Base-by-base conservation (phyloP, 1,284 basidiomycete species). In the Leccinum olivaceoglutinosum region DNA sequence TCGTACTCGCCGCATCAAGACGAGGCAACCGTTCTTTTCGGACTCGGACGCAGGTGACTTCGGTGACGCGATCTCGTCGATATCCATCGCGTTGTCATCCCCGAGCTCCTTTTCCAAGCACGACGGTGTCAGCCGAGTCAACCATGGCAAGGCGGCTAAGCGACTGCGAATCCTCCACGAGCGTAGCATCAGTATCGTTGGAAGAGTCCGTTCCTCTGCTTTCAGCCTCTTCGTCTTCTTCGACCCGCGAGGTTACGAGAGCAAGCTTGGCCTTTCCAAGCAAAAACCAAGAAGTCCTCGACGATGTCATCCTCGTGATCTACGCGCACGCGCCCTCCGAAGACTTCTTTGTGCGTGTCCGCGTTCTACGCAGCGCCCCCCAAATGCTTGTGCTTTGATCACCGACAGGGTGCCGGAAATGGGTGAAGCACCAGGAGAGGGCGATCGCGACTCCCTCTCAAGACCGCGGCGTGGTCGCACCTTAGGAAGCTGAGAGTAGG, bases 161-260 rank as follows among this genome's bases (percentile, higher is more conserved):
- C 58, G 75, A 73, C 41, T 83, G 81, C 25, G 79, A 82, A 71
- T 92, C 90, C 63, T 93, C 90, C 57, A 93, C 90, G 38, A 93
- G 82, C 8, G 92, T 92, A 12, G 88, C 90, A 73, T 93, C 90
- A 1, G 89, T 91, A 70, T 92, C 90, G 67, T 90, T 88, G 16
- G 89, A 91, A n/a, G 88, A 85, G 69, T 89, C 90, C 5, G 89
- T 90, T 54, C 85, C 86, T 62, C 83, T 82, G 68, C 82, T 83
- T 65, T 88, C 86, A n/a, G 77, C 80, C 66, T 90, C 89, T 64
- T 93, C 91, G 65, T 92, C 90, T 71, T 93, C 91, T 74, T 96
- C 94, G 66, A 95, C 92, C 70, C 92, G 86, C 3, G 92, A 90
- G 3, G 94, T 94, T 18, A 96, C 90, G 16, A 97, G 82, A 0